Conservation (phyloP, 345 rosid species). For the Clarkia xantiana region DNA sequence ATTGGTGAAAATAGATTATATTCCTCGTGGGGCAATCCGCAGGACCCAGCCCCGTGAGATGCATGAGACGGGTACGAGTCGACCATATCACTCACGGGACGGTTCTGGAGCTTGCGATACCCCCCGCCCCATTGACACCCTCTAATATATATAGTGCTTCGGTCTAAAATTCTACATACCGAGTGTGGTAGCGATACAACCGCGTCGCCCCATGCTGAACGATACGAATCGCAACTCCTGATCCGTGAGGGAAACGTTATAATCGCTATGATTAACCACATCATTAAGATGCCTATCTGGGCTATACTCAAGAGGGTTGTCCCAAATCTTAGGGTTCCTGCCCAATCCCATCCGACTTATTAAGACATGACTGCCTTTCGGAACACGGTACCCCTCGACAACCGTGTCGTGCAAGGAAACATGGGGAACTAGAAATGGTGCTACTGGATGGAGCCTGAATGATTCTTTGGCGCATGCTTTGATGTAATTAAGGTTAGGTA, state of each 20-base stretch:
- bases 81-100: no score
- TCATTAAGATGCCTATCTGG: conserved; percentile 11
- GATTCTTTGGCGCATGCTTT: conserved; percentile 26
- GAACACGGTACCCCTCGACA: conserved; percentile 23
- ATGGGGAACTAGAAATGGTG: conserved; percentile 29
- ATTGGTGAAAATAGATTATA: no score
- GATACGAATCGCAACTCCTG: conserved; percentile 32
- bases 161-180: no score
- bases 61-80: no score
- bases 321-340: conserved; percentile 22
- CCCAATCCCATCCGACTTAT: conserved; percentile 31
- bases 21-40: no score
- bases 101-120: no score
- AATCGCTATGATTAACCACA: background rate
- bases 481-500: conserved; percentile 26
- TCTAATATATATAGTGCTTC: no score
- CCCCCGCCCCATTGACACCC: no score
- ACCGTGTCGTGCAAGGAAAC: conserved; percentile 21
- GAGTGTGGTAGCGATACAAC: conserved; percentile 22
- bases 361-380: conserved; percentile 27
- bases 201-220: conserved; percentile 31
- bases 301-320: conserved; percentile 3
- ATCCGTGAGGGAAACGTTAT: conserved; percentile 20
- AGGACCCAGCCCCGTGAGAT: no score
- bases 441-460: conserved; percentile 32